Percentiles rank a stretch among this genome's conserved stretches.
These are phyloP conservation scores for Pythium insidiosum DNA, from an alignment of 352 stramenopile genomes.

Conservation along the genomic window DNA sequence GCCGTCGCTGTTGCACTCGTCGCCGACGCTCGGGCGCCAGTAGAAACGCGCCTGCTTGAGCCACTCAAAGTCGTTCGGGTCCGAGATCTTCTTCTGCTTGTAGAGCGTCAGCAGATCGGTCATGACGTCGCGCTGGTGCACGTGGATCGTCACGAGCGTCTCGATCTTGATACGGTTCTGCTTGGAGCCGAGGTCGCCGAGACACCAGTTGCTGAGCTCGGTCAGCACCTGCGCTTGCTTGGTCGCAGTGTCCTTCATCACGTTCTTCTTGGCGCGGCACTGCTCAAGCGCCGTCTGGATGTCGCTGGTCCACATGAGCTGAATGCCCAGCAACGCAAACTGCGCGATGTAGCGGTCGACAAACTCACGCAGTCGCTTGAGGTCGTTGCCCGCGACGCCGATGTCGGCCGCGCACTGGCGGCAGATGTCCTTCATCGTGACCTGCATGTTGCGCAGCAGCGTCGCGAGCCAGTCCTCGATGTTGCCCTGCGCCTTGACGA, in stretches of 20 bases:
- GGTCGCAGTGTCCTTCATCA: constrained; percentile 96
- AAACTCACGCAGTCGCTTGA: constrained; percentile 91
- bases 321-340: constrained; percentile 93
- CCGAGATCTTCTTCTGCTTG: constrained; percentile 94
- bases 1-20: constrained; percentile 93
- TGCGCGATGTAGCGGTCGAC: constrained; percentile 94
- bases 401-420: constrained; percentile 92
- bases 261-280: constrained; percentile 94
- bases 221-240: constrained; percentile 91
- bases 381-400: constrained; percentile 83
- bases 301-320: constrained; percentile 96
- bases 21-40: constrained; percentile 89
- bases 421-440: constrained; percentile 97
- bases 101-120: constrained; percentile 91
- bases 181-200: constrained; percentile 94
- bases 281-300: constrained; percentile 93
- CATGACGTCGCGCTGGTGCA: constrained; percentile 97
- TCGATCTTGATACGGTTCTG: constrained; percentile 98
- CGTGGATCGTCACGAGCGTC: constrained; percentile 97
- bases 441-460: constrained; percentile 92
- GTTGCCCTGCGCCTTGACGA: constrained; percentile 96
- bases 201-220: constrained; percentile 94
- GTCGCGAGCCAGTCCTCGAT: constrained; percentile 98
- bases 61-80: constrained; percentile 99
- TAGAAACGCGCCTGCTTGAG: constrained; percentile 99